Base-by-base conservation (phyloP, 306 rosid genomes). In the Adenanthera pavonina region DNA sequence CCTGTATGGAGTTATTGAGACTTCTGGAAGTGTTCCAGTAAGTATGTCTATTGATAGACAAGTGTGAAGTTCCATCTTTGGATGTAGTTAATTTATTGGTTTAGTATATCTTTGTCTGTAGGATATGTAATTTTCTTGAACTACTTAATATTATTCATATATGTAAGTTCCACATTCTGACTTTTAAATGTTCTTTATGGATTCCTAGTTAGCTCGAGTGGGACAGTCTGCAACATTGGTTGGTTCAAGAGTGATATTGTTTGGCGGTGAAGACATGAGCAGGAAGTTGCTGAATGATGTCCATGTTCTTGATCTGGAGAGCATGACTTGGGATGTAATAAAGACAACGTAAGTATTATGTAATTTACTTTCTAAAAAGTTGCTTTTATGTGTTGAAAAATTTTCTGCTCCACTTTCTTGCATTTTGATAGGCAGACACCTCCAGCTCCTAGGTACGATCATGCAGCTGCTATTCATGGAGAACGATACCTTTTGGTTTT, bases 371-470 rank as follows among this genome's bases (percentile, higher is more conserved):
- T 80, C 60, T 78, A 54, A 66, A 25, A 48, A 43, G 82, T 54
- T 59, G 35, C 34, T 78, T 86, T 25, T 77, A 46, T 70, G 84
- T 46, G 53, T 49, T 83, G 47, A 44, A 69, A 80, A 72, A 78
- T 65, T 59, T 84, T 84, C 74, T 80, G 72, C 81, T 84, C 74
- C 66, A 71, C 75, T 86, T 89, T 80, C 48, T 84, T 89, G 80
- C 82, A 74, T 87, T 85, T 84, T 87, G 90, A 89, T 89, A 95
- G 99, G 93, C 94, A 89, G 93, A 85, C 91, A 73, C 93, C 94
- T 82, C 97, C 99, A 70, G 83, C 91, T 86, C 97, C 99, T 53
- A 92, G 98, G 86, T 96, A 87, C 7, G 99, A 96, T 87, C 99
- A 96, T 81, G 83, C 92, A 79, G 94, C 97, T 70, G 85, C 97